Evolutionary conservation across 306 rosid genomes (phyloP), one percentile per base, ranked within the genome.

Genomic region (Cucurbita moschata): DNA sequence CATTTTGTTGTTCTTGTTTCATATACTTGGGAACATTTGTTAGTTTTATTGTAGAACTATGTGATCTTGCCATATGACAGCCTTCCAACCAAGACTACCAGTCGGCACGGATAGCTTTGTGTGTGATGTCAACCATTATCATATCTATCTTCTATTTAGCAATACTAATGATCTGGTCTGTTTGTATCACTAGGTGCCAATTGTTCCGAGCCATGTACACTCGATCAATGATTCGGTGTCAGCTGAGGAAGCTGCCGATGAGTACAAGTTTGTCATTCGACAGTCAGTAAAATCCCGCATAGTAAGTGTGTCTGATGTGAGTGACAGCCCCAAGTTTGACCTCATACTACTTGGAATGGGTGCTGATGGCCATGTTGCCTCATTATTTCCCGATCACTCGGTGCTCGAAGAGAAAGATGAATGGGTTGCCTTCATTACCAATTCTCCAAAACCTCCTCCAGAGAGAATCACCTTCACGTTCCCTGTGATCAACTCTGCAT

Each of bases 271-370:
- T 26, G 90, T 59, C 72, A 88, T 95, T 79, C 96, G 99, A 35
- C 99, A 95, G 81, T 59, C 88, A 47, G 97, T 95, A 75, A 95
- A 88, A 82, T 86, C 96, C n/a, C 97, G 96, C 2, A 83, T 86
- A 46, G 79, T 95, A 70, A 78, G 82, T 19, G 99, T 87, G 26
- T 95, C 99, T 3, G 96, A 89, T 62, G 82, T 81, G 0, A 88
- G 84, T 55, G 99, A 95, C 85, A 89, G 97, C 84, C 99, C 99
- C 42, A 89, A 89, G 78, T 95, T 95, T 77, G 99, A 95, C 81
- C 97, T 91, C 54, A 83, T 95, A 79, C 96, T 95, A 67, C 92
- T 95, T 4, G 99, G 96, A 68, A 77, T 95, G 91, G 96, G 97
- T 62, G 74, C 90, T 0, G 99, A 95, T 37, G 99, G 97, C 74